These are phyloP conservation scores for Alternaria consortialis DNA, from an alignment of 2,329 filamentous ascomycete species.

Conservation along the genomic window DNA sequence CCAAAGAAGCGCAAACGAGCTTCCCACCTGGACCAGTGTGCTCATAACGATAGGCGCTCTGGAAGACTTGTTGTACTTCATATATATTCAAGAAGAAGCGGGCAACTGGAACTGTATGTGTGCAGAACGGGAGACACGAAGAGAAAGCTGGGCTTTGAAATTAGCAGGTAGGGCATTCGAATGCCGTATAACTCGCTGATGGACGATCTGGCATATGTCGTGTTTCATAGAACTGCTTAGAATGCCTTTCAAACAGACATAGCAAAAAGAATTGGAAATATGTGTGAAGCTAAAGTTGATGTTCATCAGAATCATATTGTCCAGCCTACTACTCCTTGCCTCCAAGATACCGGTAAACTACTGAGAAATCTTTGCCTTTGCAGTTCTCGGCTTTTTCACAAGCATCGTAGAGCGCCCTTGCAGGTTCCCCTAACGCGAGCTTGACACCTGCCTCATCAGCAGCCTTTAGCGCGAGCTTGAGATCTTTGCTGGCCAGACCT, in stretches of 20 bases:
- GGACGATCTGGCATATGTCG: no score
- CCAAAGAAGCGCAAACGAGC: no score
- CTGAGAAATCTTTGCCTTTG: slow-evolving; percentile 61
- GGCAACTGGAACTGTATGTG: no score
- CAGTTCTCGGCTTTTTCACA: slow-evolving; percentile 55
- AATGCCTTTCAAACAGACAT: no score
- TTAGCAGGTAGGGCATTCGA: no score
- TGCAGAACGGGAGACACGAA: no score
- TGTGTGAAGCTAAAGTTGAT: background rate
- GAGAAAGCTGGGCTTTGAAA: no score
- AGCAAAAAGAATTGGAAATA: background rate
- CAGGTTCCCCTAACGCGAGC: slow-evolving; percentile 56
- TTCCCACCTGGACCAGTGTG: no score
- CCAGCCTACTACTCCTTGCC: slow-evolving; percentile 55
- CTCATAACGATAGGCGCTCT: background rate
- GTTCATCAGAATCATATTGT: background rate
- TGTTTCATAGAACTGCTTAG: no score
- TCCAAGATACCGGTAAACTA: slow-evolving; percentile 61
- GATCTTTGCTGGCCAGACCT: slow-evolving; percentile 60
- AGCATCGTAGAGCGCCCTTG: slow-evolving; percentile 57
- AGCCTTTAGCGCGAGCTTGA: slow-evolving; percentile 59
- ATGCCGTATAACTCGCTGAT: no score
- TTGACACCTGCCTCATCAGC: slow-evolving; percentile 56
- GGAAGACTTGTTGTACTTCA: background rate
- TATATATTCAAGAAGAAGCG: no score